These are phyloP conservation scores for Pythium oligandrum DNA, from an alignment of 352 stramenopile genomes.

Conservation along the genomic window DNA sequence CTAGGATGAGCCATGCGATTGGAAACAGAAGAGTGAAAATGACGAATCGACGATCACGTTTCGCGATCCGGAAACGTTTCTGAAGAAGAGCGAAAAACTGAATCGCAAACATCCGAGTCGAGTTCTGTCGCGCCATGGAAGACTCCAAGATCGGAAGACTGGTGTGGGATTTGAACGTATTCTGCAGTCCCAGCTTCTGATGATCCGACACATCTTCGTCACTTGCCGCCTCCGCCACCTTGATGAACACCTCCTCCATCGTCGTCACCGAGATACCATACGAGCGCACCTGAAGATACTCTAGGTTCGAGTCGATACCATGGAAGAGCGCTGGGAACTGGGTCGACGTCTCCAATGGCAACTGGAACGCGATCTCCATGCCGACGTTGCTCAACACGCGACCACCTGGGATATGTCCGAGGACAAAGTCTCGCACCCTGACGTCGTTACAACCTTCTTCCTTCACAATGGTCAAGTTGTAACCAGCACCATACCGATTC, in stretches of 20 bases:
- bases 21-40: slow-evolving; percentile 54
- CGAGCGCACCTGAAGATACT: slow-evolving; percentile 35
- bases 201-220: slow-evolving; percentile 16
- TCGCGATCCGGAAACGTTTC: slow-evolving; percentile 59
- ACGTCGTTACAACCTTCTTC: slow-evolving; percentile 12
- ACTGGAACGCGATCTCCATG: slow-evolving; percentile 61
- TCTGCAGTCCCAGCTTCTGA: slow-evolving; percentile 6
- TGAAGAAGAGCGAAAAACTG: slow-evolving; percentile 47
- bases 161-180: slow-evolving; percentile 9
- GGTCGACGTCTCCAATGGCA: slow-evolving; percentile 40
- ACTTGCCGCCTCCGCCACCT: slow-evolving; percentile 34
- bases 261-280: slow-evolving; percentile 96
- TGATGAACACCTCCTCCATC: slow-evolving; percentile 96
- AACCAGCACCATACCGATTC: slow-evolving; percentile 81
- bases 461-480: slow-evolving; percentile 45
- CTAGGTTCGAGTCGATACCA: slow-evolving; percentile 40
- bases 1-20: slow-evolving; percentile 45
- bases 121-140: slow-evolving; percentile 6
- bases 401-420: slow-evolving; percentile 27
- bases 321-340: slow-evolving; percentile 62
- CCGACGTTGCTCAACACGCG: slow-evolving; percentile 63
- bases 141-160: background rate
- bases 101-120: slow-evolving; percentile 24
- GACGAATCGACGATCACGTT: slow-evolving; percentile 55
- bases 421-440: slow-evolving; percentile 29